Evolutionary conservation across 2,329 filamentous ascomycete species (phyloP), one percentile per base, ranked within the genome.

Genomic region (Purpureocillium takamizusanense): DNA sequence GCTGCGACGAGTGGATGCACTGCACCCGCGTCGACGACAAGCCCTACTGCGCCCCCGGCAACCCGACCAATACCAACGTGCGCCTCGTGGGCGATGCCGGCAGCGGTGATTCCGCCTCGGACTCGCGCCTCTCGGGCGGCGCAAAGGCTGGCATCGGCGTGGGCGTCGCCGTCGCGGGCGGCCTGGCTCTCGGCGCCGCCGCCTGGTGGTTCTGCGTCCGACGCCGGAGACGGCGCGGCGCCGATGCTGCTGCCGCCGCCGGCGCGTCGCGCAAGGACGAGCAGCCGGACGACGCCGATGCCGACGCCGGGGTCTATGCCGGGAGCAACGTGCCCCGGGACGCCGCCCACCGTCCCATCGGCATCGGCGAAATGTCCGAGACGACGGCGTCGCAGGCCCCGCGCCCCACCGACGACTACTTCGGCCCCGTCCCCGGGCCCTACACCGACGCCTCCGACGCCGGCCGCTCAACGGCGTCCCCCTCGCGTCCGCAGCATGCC

Each of bases 71-170:
- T 17, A 25, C 21, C 6, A 25, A 25, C 10, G 21, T 25, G 21
- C 21, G 21, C 21, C 21, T 25, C 21, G 21, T 25, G 6, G 27
- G 49, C 17, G 49, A 60, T 11, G 43, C 55, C 15, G 54, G 54
- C 2, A 51, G 53, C 1, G 47, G 46, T 5, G 37, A 45, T 14
- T 42, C 33, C 3, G 27, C 36, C 36, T 38, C 34, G 18, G 37
- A 32, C 18, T 41, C 39, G 3, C 52, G 53, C 3, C 51, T 76
- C 6, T 69, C 69, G 2, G 52, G 62, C 1, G 72, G 69, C 1
- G 74, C 72, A 3, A 75, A 70, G 48, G 73, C 70, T 0, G 76
- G 76, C 3, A 70, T 81, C n/a, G 74, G 68, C 6, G 61, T 71
- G 1, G 76, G 72, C 14, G 65, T 71, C 4, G 63, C 69, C 2